Evolutionary conservation across 352 stramenopile genomes (phyloP).

Genomic region (Thalassiosira mediterranea): DNA sequence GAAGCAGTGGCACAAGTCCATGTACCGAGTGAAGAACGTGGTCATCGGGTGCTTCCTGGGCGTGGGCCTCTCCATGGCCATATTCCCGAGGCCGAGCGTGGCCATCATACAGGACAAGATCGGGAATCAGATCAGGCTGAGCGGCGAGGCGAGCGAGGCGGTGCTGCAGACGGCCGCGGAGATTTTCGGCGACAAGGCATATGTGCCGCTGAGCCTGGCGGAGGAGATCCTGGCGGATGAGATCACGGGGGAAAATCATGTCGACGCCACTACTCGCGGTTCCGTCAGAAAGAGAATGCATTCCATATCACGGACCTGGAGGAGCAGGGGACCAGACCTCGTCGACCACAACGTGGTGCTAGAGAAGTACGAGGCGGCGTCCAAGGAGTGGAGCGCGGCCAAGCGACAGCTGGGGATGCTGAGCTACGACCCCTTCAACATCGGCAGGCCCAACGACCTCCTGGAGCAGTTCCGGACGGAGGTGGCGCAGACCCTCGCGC

Average conservation of each 20-base stretch:
- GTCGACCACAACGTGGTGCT: conserved; percentile 23
- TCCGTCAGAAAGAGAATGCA: not conserved
- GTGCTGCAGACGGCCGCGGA: conserved; percentile 39
- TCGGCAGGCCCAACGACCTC: conserved; percentile 6
- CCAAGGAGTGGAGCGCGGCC: conserved; percentile 32
- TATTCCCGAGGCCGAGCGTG: conserved; percentile 42
- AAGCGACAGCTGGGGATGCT: conserved; percentile 35
- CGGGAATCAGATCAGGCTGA: conserved; percentile 33
- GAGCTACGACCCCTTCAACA: conserved; percentile 48
- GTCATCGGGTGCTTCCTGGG: conserved; percentile 47
- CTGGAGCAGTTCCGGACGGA: conserved; percentile 31
- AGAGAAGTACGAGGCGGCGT: conserved; percentile 45
- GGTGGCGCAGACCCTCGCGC: conserved; percentile 30
- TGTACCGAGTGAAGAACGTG: conserved; percentile 48
- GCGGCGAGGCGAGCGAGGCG: conserved; percentile 39
- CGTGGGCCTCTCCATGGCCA: conserved; percentile 24
- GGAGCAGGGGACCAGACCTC: not conserved
- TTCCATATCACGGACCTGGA: not conserved
- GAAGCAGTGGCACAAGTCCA: conserved; percentile 22
- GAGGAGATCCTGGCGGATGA: no score
- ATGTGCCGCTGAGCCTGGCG: no score
- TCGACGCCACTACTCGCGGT: not conserved
- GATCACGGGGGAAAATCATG: no score
- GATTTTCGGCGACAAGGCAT: conserved; percentile 29
- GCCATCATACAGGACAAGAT: conserved; percentile 37